Conservation (phyloP, 2,329 filamentous ascomycete species). For the Ilyonectria mors-panacis region DNA sequence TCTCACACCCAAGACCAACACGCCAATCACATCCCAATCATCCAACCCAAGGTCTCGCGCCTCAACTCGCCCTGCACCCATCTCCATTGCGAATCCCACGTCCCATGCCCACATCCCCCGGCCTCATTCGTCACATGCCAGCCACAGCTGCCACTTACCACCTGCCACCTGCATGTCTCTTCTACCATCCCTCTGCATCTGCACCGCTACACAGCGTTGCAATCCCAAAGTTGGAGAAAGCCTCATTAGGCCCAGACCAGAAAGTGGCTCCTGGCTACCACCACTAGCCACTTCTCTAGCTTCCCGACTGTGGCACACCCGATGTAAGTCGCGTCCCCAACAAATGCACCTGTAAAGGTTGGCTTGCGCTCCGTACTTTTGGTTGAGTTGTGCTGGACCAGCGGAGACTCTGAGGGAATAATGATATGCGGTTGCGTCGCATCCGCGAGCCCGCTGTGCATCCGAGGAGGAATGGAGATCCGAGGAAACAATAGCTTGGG, state of each 20-base stretch:
- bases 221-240: slow-evolving; percentile 16
- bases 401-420: neutral
- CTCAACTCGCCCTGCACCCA: slow-evolving; percentile 2
- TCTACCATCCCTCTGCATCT: slow-evolving; percentile 12
- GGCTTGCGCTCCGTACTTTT: neutral
- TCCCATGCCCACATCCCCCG: slow-evolving; percentile 12
- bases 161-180: slow-evolving; percentile 17
- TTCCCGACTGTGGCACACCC: slow-evolving; percentile 13
- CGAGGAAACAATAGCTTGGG: neutral
- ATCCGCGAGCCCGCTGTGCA: neutral
- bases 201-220: slow-evolving; percentile 5
- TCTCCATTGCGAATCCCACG: slow-evolving; percentile 7
- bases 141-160: neutral
- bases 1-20: neutral
- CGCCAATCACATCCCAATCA: neutral
- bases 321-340: slow-evolving; percentile 24
- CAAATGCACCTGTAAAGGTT: slow-evolving; percentile 19
- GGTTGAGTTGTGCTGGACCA: neutral
- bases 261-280: neutral
- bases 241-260: neutral
- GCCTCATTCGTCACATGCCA: slow-evolving; percentile 23
- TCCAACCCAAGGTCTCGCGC: neutral
- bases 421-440: neutral
- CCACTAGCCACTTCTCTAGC: slow-evolving; percentile 13
- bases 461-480: slow-evolving; percentile 1